A percentile compares a stretch with the other conserved stretches of the same genome.
Evolutionary conservation across 768 basidiomycete genomes (phyloP).

Genomic region (Filobasidium wieringae): DNA sequence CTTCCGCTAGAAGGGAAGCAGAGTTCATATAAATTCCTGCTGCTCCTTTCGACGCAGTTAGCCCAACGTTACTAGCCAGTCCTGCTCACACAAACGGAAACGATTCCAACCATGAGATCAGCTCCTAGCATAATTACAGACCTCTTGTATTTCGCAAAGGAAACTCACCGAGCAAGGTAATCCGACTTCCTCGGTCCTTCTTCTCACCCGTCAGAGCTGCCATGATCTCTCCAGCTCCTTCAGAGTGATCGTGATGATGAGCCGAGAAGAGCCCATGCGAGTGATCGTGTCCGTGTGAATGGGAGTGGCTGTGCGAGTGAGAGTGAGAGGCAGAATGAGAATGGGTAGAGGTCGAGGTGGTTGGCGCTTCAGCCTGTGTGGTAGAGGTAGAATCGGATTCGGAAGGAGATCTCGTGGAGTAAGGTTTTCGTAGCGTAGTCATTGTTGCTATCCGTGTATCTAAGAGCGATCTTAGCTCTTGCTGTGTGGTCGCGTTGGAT

Average conservation of each 20-base stretch:
- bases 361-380: too few species aligned
- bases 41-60: constrained; percentile 71
- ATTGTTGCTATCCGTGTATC: too few species aligned
- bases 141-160: too few species aligned
- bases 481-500: too few species aligned
- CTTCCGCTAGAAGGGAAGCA: constrained; percentile 81
- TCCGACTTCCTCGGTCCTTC: constrained; percentile 33
- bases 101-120: neutral
- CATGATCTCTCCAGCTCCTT: constrained; percentile 35
- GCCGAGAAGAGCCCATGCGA: constrained; percentile 21
- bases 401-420: too few species aligned
- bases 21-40: constrained; percentile 84
- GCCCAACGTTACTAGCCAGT: constrained; percentile 62
- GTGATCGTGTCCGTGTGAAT: constrained; percentile 14
- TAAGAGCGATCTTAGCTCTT: too few species aligned
- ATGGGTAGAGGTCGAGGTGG: neutral
- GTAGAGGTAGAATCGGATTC: too few species aligned
- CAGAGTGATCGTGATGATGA: constrained; percentile 29
- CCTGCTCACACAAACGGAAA: too few species aligned
- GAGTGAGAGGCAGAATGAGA: constrained; percentile 3
- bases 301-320: constrained; percentile 5
- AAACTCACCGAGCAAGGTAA: constrained; percentile 32
- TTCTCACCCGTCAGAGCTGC: constrained; percentile 23
- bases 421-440: too few species aligned
- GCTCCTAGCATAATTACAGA: neutral